These are phyloP conservation scores for Candida pseudoglaebosa DNA, from an alignment of 805 yeast genomes.

Conservation along the genomic window DNA sequence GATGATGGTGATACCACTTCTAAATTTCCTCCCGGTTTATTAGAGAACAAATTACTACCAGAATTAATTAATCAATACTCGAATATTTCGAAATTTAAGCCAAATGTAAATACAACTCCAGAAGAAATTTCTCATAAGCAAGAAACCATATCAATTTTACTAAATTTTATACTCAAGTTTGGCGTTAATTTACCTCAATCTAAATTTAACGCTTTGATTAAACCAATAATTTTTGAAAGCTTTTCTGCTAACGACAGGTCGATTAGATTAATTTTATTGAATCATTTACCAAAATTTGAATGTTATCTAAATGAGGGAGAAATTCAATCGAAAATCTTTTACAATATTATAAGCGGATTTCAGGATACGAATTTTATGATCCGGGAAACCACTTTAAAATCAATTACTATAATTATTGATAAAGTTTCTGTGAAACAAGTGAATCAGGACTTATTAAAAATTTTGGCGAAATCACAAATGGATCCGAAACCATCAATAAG, in stretches of 20 bases:
- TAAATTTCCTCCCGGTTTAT: constrained; percentile 45
- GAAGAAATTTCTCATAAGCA: constrained; percentile 30
- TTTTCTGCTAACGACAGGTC: constrained; percentile 72
- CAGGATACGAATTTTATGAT: constrained; percentile 80
- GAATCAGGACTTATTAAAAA: constrained; percentile 78
- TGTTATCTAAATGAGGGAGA: constrained; percentile 51
- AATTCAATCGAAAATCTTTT: constrained; percentile 66
- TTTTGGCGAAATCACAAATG: constrained; percentile 75
- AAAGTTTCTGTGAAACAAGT: constrained; percentile 73
- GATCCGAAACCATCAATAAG: constrained; percentile 75
- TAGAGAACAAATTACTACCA: constrained; percentile 66
- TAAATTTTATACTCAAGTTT: constrained; percentile 39
- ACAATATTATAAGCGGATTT: constrained; percentile 72
- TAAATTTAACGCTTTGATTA: constrained; percentile 40
- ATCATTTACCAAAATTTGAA: constrained; percentile 54
- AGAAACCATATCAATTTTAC: constrained; percentile 33
- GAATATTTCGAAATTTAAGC: constrained; percentile 21
- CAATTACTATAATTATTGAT: constrained; percentile 56
- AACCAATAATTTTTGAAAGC: constrained; percentile 61
- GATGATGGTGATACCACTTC: constrained; percentile 13
- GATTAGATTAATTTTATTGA: constrained; percentile 66
- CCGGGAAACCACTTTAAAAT: constrained; percentile 73
- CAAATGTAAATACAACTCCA: constrained; percentile 20
- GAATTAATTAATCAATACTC: constrained; percentile 52
- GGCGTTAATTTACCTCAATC: constrained; percentile 24